These are phyloP conservation scores for Prunus salicina DNA, from an alignment of 306 rosid genomes.

Conservation along the genomic window DNA sequence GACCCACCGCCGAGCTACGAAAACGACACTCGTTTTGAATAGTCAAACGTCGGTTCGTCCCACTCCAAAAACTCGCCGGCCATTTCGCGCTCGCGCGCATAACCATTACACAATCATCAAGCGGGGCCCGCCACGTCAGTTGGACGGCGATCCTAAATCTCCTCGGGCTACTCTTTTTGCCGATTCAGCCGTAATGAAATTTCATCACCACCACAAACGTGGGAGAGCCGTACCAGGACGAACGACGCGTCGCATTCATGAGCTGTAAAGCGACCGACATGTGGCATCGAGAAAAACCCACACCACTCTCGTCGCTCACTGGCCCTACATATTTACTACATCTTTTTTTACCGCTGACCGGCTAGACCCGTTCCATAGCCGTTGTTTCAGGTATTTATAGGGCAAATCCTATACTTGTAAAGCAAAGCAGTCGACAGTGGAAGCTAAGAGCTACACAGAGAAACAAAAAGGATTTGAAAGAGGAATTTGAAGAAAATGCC, in stretches of 20 bases:
- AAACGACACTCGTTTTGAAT: neutral
- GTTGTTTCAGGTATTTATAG: conserved; percentile 31
- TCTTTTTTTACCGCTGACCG: conserved; percentile 16
- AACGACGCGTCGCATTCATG: neutral
- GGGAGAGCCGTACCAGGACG: conserved; percentile 13
- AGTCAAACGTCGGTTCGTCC: conserved; percentile 25
- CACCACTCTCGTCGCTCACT: neutral
- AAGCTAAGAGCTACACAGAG: too few relatives aligned
- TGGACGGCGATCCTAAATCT: conserved; percentile 25
- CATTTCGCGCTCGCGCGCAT: neutral
- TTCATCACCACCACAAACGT: conserved; percentile 33
- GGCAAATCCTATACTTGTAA: neutral
- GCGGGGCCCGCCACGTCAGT: conserved; percentile 6
- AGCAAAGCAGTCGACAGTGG: neutral
- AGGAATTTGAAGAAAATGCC: conserved; percentile 38
- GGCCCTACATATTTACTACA: neutral
- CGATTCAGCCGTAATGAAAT: conserved; percentile 22
- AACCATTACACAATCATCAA: neutral
- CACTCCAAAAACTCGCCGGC: neutral
- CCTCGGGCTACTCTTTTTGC: neutral
- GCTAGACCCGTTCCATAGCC: conserved; percentile 43
- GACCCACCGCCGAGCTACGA: neutral
- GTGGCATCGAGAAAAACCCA: conserved; percentile 8
- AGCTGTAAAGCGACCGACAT: conserved; percentile 24
- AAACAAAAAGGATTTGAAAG: neutral